Base-by-base conservation (phyloP, 345 rosid species). In the Sisymbrium altissimum region DNA sequence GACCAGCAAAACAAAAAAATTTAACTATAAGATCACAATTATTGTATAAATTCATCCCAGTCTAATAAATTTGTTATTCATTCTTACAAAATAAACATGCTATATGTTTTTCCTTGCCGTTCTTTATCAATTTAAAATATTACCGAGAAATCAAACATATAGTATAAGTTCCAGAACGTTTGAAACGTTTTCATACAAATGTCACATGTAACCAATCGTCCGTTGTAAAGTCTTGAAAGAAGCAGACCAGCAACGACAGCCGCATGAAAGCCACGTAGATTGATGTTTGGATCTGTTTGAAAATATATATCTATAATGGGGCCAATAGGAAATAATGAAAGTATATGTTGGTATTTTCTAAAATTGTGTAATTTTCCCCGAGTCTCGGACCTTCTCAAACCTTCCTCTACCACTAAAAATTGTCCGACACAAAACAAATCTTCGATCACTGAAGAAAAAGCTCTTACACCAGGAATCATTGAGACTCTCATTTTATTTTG, bases 381-480 rank as follows among this genome's bases (percentile, higher is more conserved):
- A 30, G 62, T 75, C 79, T 8, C 38, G 73, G 55, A 75, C 68
- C 68, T 67, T 75, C 79, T 75, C 68, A 67, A 67, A 67, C 38
- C 68, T 75, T 75, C 78, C 55, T 58, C 54, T 19, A 32, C 27
- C 45, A 15, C 56, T 21, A 5, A 50, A 74, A 56, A n/a, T 19
- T 58, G 1, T 48, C 41, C 18, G 67, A 67, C 50, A 9, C 21
- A 38, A 50, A 46, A 72, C 54, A 46, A 36, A 56, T 44, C 32
- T 46, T 54, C 9, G 53, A 74, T 56, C 36, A 18, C 54, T 29
- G 29, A 49, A 59, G 61, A 49, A 17, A 39, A 66, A 38, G 6
- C 33, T 57, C 3, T 59, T 10, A 2, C 62, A 1, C 39, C 11
- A 29, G 7, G 2, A 66, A n/a, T 58, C 9, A 27, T 4, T 8